A percentile compares a stretch with the other conserved stretches of the same genome.
Conservation (phyloP, 2,329 filamentous ascomycete species). For the Decorospora gaudefroyi region DNA sequence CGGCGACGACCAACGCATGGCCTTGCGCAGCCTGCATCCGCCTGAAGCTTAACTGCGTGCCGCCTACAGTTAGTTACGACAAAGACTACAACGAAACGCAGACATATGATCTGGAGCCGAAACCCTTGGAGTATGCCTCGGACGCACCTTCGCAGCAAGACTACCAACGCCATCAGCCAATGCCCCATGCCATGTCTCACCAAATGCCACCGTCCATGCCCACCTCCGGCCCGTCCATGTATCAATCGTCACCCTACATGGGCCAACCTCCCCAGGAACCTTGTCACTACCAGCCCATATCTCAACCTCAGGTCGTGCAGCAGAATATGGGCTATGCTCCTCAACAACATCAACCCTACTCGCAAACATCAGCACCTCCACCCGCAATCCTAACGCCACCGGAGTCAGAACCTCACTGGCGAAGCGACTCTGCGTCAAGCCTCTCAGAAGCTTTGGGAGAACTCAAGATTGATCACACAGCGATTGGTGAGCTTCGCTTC, state of each 20-base stretch:
- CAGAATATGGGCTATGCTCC: slow-evolving; percentile 44
- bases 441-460: slow-evolving; percentile 82
- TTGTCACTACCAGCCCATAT: slow-evolving; percentile 46
- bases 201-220: slow-evolving; percentile 38
- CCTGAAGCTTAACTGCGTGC: slow-evolving; percentile 89
- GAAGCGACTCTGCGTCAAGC: slow-evolving; percentile 59
- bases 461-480: slow-evolving; percentile 83
- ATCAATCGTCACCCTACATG: slow-evolving; percentile 44
- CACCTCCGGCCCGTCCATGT: slow-evolving; percentile 42
- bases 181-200: slow-evolving; percentile 36
- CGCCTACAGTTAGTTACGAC: slow-evolving; percentile 79
- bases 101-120: slow-evolving; percentile 49
- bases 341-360: slow-evolving; percentile 43
- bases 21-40: slow-evolving; percentile 92
- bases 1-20: slow-evolving; percentile 96
- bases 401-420: slow-evolving; percentile 57
- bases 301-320: slow-evolving; percentile 38
- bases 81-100: slow-evolving; percentile 56
- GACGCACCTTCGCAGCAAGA: slow-evolving; percentile 49
- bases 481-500: slow-evolving; percentile 67
- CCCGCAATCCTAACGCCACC: slow-evolving; percentile 42
- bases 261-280: slow-evolving; percentile 42
- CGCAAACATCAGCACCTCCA: slow-evolving; percentile 32
- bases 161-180: slow-evolving; percentile 43
- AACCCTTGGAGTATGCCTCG: slow-evolving; percentile 48